Base-by-base conservation (phyloP, 768 basidiomycete species). In the Psilocybe azurescens region DNA sequence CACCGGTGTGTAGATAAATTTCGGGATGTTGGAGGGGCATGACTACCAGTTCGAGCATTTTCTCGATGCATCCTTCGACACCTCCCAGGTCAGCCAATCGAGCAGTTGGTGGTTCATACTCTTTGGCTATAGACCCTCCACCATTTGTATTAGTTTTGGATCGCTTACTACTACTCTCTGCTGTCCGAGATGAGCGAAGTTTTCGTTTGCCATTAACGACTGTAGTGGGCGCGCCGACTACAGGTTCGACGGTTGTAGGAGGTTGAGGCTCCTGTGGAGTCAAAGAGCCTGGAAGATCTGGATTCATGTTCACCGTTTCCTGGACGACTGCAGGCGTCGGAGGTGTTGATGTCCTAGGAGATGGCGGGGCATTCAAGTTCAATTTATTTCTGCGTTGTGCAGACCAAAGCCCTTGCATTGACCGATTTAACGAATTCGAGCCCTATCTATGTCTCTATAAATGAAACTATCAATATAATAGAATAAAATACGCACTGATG, bases 21-120 rank as follows among this genome's bases (percentile, higher is more conserved):
- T 99, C 97, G 0, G 97, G 97, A 76, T 98, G 96, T 56, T 89
- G 88, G 1, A 99, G 77, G 0, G 97, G 97, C 87, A 99, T 90
- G 1, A 93, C 95, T 13, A 99, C 95, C n/a, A 97, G 88, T 70
- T 98, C 96, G 39, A 97, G 85, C 80, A 99, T 86, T 74, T 95
- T 95, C 72, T 97, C 95, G 14, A 98, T 83, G 64, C 91, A 95
- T 13, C 81, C 69, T 59, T 93, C 89, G 4, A 98, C 84, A 8
- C 97, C 97, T 13, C 96, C 97, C 0, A 99, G 83, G 67, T 95
- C 90, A 1, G 93, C 86, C 3, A 99, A 78, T 8, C 93, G 84
- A 0, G 90, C 86, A 1, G 84, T 73, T 0, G 96, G 95, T 0
- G 95, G 91, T 1, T 85, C 72, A 64, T 91, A 78, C 61, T 91